A percentile compares a stretch with the other conserved stretches of the same genome.
phyloP scores from a whole-genome alignment of 192 early-diverging fungal genomes.

The Umbelopsis isabellina region DNA sequence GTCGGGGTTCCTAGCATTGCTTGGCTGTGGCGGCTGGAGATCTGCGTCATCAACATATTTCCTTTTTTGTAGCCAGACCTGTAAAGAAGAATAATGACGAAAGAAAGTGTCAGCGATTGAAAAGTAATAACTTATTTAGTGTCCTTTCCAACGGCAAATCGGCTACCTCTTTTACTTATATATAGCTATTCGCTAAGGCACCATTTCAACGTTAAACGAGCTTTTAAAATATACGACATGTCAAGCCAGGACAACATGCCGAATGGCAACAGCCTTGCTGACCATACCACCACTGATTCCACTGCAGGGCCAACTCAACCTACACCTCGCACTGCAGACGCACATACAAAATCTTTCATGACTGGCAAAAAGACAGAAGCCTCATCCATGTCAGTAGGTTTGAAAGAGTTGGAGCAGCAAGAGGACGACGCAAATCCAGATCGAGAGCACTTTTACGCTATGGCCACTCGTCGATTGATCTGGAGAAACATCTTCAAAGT shows the following conservation, averaged over 20 bases:
- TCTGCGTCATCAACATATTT: neutral
- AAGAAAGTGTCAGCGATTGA: no score
- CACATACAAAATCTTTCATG: neutral
- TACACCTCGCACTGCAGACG: neutral
- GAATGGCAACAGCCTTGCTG: no score
- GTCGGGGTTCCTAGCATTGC: neutral
- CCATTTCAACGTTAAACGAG: no score
- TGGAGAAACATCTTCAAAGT: constrained; percentile 11
- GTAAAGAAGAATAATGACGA: no score
- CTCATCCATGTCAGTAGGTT: neutral
- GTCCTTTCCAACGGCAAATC: constrained; percentile 1
- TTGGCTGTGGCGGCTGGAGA: neutral
- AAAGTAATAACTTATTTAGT: no score
- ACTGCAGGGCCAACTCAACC: no score
- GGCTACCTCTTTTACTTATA: neutral
- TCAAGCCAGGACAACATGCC: neutral
- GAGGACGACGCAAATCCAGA: neutral
- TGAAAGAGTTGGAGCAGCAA: constrained; percentile 6
- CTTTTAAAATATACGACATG: neutral
- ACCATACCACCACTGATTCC: no score
- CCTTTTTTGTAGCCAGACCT: no score
- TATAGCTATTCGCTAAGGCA: neutral
- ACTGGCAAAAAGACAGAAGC: neutral
- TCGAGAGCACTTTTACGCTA: constrained; percentile 1
- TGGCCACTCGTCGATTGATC: constrained; percentile 8